Base-by-base conservation (phyloP, 805 yeast genomes). In the Wickerhamomyces bisporus region DNA sequence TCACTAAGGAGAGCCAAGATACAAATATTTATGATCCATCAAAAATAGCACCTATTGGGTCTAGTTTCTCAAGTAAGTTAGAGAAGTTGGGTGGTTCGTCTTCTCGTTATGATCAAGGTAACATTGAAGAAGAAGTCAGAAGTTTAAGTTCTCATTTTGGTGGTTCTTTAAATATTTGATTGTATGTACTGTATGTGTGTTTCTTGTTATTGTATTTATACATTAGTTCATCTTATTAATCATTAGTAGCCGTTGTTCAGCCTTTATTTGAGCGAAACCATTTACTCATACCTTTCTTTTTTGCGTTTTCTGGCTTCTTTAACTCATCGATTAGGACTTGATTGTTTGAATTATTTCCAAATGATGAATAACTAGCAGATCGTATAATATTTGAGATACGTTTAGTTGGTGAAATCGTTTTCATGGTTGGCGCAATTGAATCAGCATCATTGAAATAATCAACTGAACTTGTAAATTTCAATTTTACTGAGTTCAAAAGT, bases 21-120 rank as follows among this genome's bases (percentile, higher is more conserved):
- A 30, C 19, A 3, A 41, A 52, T 32, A n/a, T 21, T 4, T 54
- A 53, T 32, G 32, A 50, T 32, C 48, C 51, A 6, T 26, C 23
- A 1, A 41, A 42, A 24, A 32, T 29, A 29, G 41, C 49, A 7
- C 50, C 47, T 31, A 40, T 55, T 35, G 59, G 59, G 27, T 47
- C 66, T 6, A 64, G 68, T 41, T 67, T 60, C 34, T 61, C 61
- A 29, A 49, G 52, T 13, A 63, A 56, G 41, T 49, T 69, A 35
- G 50, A 48, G 13, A 49, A 55, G 24, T 25, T 55, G n/a, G 52
- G 59, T 36, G 42, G 49, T 11, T 50, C 53, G n/a, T 45, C 47
- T 3, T 44, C 48, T 18, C 41, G 50, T 28, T 47, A 44, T 33
- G 47, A 42, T 9, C 41, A 39, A 29, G 36, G 35, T 13, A 45